Base-by-base conservation (phyloP, 106 monocot genomes). In the Apostasia ramifera region DNA sequence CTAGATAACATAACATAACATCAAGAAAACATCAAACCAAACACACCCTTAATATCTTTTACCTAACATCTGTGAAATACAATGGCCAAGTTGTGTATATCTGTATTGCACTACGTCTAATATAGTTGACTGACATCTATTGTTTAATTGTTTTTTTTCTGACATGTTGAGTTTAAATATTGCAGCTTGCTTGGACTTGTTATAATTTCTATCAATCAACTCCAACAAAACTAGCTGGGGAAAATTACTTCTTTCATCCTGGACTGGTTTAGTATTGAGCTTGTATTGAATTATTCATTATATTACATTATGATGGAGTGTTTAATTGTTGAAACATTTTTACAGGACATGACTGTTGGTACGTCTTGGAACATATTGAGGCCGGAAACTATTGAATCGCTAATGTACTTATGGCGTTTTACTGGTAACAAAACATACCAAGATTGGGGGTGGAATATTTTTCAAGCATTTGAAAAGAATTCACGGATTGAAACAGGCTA, bases 361-460 rank as follows among this genome's bases (percentile, higher is more conserved):
- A 95, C 95, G 51, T 91, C 95, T 55, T 95, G 95, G 95, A 95
- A 95, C 75, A 95, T 95, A 76, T 55, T 95, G 75, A 88, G 95
- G 56, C 95, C 95, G 42, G 95, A 95, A 85, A 95, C 95, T 40
- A 73, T 95, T 42, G 95, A 95, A 8, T 95, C 95, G 41, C 80
- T 95, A 0, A 53, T 91, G 86, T 95, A 95, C 53, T 76, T 95
- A 2, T 95, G 85, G 83, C 88, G 95, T 44, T 53, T 82, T 26
- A 95, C 95, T 67, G 95, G 95, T 57, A 88, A 95, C 56, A 95
- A 88, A 73, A 95, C 88, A 47, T 95, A 95, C 73, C 88, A 91
- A 74, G 95, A 95, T 6, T 95, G 95, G 95, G 95, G 95, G 55
- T 95, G 95, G 95, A 88, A 95, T 63, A 95, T 95, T 81, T 95